Conservation (phyloP, 2,329 filamentous ascomycete species). For the Cadophora malorum region DNA sequence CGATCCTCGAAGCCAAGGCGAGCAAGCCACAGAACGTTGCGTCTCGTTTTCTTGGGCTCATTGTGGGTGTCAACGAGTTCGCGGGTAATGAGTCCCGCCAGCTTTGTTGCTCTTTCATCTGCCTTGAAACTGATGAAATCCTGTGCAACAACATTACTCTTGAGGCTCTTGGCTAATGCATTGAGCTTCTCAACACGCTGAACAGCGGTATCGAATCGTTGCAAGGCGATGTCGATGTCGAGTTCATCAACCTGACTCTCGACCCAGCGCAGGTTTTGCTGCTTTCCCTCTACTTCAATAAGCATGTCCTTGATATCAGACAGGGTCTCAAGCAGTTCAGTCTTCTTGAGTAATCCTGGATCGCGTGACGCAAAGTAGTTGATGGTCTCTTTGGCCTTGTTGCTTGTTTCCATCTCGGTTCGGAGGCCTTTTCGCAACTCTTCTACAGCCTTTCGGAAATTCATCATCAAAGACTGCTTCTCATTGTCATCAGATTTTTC, state of each 20-base stretch:
- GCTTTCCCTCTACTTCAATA: constrained; percentile 95
- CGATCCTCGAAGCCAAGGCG: constrained; percentile 89
- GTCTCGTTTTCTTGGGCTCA: constrained; percentile 77
- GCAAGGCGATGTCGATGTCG: constrained; percentile 93
- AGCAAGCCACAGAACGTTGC: constrained; percentile 83
- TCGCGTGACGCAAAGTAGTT: constrained; percentile 85
- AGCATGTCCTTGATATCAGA: constrained; percentile 85
- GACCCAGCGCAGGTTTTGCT: constrained; percentile 95
- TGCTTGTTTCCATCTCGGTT: constrained; percentile 85
- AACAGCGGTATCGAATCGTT: constrained; percentile 86
- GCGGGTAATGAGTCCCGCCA: constrained; percentile 78
- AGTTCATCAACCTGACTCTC: constrained; percentile 94
- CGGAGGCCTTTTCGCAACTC: constrained; percentile 86
- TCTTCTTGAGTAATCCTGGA: constrained; percentile 77
- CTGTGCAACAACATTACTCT: constrained; percentile 85
- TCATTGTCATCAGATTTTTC: constrained; percentile 80
- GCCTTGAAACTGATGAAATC: constrained; percentile 93
- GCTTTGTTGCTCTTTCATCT: constrained; percentile 79
- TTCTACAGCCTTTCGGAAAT: constrained; percentile 91
- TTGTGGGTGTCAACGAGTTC: constrained; percentile 80
- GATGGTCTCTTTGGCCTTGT: constrained; percentile 83
- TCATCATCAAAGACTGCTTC: constrained; percentile 82
- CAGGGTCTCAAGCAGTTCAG: constrained; percentile 78
- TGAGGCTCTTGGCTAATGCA: constrained; percentile 77
- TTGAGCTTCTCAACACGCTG: constrained; percentile 84